These are phyloP conservation scores for Neurospora sublineolata DNA, from an alignment of 495 filamentous ascomycete species.

Conservation along the genomic window DNA sequence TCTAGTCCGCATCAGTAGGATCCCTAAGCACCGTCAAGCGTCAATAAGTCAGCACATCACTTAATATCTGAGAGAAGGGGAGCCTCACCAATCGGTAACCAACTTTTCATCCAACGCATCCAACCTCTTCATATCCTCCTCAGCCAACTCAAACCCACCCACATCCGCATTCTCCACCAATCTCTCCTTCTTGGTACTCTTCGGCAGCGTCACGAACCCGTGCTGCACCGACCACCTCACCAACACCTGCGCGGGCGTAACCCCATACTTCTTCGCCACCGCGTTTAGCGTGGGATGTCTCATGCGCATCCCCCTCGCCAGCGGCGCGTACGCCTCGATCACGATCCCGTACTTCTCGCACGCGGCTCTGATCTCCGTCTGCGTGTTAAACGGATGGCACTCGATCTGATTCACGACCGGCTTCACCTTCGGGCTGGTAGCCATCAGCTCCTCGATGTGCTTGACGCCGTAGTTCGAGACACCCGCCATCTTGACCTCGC, in stretches of 20 bases:
- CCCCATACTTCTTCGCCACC: slow-evolving; percentile 45
- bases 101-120: slow-evolving; percentile 57
- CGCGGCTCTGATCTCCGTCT: slow-evolving; percentile 41
- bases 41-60: not conserved
- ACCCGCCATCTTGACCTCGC: slow-evolving; percentile 48
- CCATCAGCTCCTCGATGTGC: slow-evolving; percentile 54
- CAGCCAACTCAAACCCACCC: slow-evolving; percentile 52
- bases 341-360: slow-evolving; percentile 45
- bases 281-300: slow-evolving; percentile 35
- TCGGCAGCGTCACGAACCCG: slow-evolving; percentile 61
- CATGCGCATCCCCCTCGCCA: slow-evolving; percentile 47
- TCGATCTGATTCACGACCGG: slow-evolving; percentile 60
- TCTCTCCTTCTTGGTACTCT: slow-evolving; percentile 52
- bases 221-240: slow-evolving; percentile 60
- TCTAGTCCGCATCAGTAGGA: not conserved
- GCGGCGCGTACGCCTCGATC: slow-evolving; percentile 55
- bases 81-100: slow-evolving; percentile 44
- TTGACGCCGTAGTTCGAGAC: slow-evolving; percentile 59
- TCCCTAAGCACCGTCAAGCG: not conserved
- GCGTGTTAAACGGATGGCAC: slow-evolving; percentile 58
- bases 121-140: slow-evolving; percentile 51
- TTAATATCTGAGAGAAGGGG: not conserved
- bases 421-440: slow-evolving; percentile 35
- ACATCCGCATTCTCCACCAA: slow-evolving; percentile 55
- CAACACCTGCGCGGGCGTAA: slow-evolving; percentile 51